phyloP scores from a whole-genome alignment of 257 asterid species.

The Ajuga chamaepitys region DNA sequence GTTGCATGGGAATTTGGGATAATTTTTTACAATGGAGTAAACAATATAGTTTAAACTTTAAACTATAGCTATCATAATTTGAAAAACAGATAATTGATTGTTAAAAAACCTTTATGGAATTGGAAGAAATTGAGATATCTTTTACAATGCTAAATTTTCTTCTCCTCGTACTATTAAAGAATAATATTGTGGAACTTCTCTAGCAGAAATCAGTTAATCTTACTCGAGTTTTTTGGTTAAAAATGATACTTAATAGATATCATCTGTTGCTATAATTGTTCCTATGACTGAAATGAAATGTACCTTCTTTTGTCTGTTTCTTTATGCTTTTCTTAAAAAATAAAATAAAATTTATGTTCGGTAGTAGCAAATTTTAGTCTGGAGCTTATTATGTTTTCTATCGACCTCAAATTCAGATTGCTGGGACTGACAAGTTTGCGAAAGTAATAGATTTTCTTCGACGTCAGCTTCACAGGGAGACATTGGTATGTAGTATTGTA shows the following conservation, averaged over 20 bases:
- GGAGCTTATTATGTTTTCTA: neutral
- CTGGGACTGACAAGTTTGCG: slow-evolving; percentile 79
- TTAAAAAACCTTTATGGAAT: neutral
- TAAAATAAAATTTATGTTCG: neutral
- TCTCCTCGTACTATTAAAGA: neutral
- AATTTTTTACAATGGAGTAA: neutral
- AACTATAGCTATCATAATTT: neutral
- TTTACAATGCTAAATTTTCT: neutral
- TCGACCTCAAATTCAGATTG: slow-evolving; percentile 41
- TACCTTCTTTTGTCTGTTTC: neutral
- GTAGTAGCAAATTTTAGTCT: neutral
- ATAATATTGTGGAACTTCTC: neutral
- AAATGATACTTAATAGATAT: neutral
- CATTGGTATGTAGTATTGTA: slow-evolving; percentile 42
- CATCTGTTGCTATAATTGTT: neutral
- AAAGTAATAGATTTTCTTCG: slow-evolving; percentile 90
- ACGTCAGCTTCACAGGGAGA: slow-evolving; percentile 92
- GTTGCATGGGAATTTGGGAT: neutral
- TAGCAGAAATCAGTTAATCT: neutral
- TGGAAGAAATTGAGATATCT: neutral
- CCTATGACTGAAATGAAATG: neutral
- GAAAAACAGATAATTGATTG: neutral
- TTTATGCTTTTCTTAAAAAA: neutral
- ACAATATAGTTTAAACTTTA: neutral
- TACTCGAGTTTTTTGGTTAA: neutral